A percentile compares a stretch with the other conserved stretches of the same genome.
phyloP scores from a whole-genome alignment of 73 alveolate species.

The Durusdinium trenchii region DNA sequence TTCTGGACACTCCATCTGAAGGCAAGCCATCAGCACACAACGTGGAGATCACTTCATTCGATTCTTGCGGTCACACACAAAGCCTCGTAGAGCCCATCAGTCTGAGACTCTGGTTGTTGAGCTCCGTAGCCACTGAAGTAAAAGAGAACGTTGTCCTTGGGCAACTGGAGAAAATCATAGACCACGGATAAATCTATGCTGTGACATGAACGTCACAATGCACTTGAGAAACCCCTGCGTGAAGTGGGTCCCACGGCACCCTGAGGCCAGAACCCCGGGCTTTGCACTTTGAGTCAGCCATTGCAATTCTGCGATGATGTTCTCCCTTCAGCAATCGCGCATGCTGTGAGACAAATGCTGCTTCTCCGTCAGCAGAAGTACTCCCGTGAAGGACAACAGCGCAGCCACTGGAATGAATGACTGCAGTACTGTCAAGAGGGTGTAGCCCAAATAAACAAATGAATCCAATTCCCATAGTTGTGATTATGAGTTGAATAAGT shows the following conservation, averaged over 20 bases:
- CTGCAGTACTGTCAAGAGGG: too few relatives aligned
- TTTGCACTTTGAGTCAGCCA: slow-evolving; percentile 74
- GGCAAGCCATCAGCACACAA: too few relatives aligned
- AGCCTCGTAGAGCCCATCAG: slow-evolving; percentile 78
- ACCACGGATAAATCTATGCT: not conserved
- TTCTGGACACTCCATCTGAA: not conserved
- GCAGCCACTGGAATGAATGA: not conserved
- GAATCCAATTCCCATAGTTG: not conserved
- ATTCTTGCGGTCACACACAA: too few relatives aligned
- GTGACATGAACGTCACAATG: not conserved
- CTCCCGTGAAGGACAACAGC: not conserved
- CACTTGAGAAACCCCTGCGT: not conserved
- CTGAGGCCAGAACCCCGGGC: slow-evolving; percentile 40
- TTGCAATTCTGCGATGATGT: slow-evolving; percentile 81
- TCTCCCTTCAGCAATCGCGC: slow-evolving; percentile 35
- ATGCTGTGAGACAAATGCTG: not conserved
- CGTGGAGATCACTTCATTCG: too few relatives aligned
- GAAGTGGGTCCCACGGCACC: not conserved
- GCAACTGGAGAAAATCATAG: not conserved
- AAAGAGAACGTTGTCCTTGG: slow-evolving; percentile 57
- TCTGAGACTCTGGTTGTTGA: slow-evolving; percentile 71
- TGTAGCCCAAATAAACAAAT: not conserved
- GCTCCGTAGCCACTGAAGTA: slow-evolving; percentile 94
- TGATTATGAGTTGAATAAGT: not conserved
- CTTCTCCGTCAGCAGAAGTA: not conserved